Evolutionary conservation across 2,329 filamentous ascomycete genomes (phyloP).

Genomic region (Metarhizium brunneum): DNA sequence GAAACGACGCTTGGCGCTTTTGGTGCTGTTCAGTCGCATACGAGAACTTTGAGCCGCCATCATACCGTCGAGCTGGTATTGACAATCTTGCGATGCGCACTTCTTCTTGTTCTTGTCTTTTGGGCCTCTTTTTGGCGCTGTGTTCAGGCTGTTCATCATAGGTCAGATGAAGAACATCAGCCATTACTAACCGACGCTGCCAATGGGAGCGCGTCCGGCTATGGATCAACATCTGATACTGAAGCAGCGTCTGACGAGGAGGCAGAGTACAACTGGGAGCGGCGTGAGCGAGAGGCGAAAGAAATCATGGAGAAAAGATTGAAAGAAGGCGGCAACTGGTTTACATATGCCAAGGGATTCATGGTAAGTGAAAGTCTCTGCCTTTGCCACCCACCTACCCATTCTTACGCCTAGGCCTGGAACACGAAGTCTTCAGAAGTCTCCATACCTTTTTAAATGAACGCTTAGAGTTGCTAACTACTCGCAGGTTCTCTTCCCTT

Average conservation of each 20-base stretch:
- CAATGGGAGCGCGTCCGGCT: constrained; percentile 20
- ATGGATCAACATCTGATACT: constrained; percentile 32
- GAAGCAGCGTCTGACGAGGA: constrained; percentile 28
- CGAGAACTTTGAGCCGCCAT: constrained; percentile 7
- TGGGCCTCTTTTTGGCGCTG: constrained; percentile 15
- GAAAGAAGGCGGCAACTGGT: constrained; percentile 68
- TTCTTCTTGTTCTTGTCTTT: constrained; percentile 22
- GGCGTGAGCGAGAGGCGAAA: constrained; percentile 40
- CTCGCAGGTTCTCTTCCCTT: constrained; percentile 64
- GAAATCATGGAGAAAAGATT: constrained; percentile 58
- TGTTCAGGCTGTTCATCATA: constrained; percentile 14
- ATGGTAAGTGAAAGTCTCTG: constrained; percentile 27
- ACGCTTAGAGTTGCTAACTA: constrained; percentile 3
- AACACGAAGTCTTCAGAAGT: too few species aligned
- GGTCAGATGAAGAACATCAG: constrained; percentile 47
- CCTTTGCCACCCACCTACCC: not conserved
- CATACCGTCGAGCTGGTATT: constrained; percentile 16
- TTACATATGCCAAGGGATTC: constrained; percentile 68
- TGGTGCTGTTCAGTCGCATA: constrained; percentile 5
- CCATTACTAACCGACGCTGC: constrained; percentile 37
- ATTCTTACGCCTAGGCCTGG: not conserved
- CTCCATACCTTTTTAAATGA: too few species aligned
- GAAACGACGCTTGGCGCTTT: constrained; percentile 39
- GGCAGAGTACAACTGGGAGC: constrained; percentile 46
- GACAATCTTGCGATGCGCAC: constrained; percentile 9